phyloP scores from a whole-genome alignment of 306 rosid genomes.

The Abrus precatorius region DNA sequence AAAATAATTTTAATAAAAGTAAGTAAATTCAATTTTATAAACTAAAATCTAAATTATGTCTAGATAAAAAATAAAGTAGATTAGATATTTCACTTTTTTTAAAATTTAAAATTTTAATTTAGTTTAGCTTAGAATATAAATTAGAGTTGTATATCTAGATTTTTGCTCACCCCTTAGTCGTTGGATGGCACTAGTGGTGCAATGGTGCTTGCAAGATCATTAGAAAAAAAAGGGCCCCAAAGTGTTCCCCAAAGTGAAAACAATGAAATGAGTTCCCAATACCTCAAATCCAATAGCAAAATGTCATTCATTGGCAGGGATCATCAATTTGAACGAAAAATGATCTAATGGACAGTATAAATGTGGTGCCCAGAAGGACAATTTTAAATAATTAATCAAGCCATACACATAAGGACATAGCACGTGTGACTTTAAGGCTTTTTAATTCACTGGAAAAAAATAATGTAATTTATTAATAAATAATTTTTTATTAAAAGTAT shows the following conservation, averaged over 20 bases:
- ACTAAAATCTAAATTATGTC: no score
- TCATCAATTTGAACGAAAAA: slow-evolving; percentile 7
- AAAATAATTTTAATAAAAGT: no score
- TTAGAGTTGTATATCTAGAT: no score
- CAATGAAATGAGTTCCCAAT: slow-evolving; percentile 39
- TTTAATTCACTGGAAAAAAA: neutral
- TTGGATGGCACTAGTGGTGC: slow-evolving; percentile 27
- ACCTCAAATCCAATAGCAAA: slow-evolving; percentile 50
- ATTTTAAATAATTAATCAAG: slow-evolving; percentile 6
- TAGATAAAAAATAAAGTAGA: no score
- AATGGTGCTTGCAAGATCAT: slow-evolving; percentile 32
- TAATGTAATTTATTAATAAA: no score
- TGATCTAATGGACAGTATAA: neutral
- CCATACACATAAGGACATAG: neutral
- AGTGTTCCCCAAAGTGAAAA: slow-evolving; percentile 49
- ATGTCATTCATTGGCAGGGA: slow-evolving; percentile 3
- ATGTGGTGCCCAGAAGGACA: neutral
- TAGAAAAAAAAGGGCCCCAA: slow-evolving; percentile 17
- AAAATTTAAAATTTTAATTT: no score
- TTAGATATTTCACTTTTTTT: no score
- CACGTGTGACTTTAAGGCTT: neutral
- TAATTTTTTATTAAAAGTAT: no score
- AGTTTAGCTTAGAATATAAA: no score
- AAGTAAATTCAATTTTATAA: no score
- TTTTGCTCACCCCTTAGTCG: no score